Evolutionary conservation across 805 yeast species (phyloP), one percentile per base, ranked within the genome.

Genomic region (Monosporozyma unispora): DNA sequence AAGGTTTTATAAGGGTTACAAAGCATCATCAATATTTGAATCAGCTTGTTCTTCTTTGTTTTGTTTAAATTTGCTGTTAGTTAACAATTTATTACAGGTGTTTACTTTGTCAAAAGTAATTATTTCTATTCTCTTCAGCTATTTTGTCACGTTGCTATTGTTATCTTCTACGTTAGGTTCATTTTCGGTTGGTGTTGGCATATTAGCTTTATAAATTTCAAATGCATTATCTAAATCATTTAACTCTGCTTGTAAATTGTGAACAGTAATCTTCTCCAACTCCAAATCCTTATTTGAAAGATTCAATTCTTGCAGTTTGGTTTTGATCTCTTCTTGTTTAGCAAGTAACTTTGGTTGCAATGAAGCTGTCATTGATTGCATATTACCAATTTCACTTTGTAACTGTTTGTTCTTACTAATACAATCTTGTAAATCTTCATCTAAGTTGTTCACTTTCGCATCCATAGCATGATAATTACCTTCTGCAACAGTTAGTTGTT

Each of bases 391-490:
- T 54, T 77, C 79, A 54, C 85, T 91, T 57, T 82, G 84, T 58
- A 84, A 67, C 2, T 75, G 61, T 14, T 79, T 72, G 55, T 84
- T 86, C 55, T 78, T 78, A 58, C 78, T 77, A 65, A 85, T 87
- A 14, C 82, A 75, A 45, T 77, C 79, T 47, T 82, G 87, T 44
- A 82, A 70, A n/a, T 76, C 75, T 4, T 74, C 63, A 57, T 84
- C 84, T 47, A 82, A 69, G 39, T 76, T 77, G 54, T 80, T 79
- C 53, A 84, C 71, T 54, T 83, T 80, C 0, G 80, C 64, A 50
- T 86, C 86, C 44, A 81, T 75, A 5, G 85, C 80, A 62, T 86
- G 84, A 57, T 78, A 77, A 56, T 79, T 84, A 12, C 95, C 95
- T 64, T 89, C 96, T 1, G 87, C 77, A 38, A 85, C 74, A 0